These are phyloP conservation scores for Aspergillus saccharolyticus DNA, from an alignment of 495 filamentous ascomycete genomes.

Conservation along the genomic window DNA sequence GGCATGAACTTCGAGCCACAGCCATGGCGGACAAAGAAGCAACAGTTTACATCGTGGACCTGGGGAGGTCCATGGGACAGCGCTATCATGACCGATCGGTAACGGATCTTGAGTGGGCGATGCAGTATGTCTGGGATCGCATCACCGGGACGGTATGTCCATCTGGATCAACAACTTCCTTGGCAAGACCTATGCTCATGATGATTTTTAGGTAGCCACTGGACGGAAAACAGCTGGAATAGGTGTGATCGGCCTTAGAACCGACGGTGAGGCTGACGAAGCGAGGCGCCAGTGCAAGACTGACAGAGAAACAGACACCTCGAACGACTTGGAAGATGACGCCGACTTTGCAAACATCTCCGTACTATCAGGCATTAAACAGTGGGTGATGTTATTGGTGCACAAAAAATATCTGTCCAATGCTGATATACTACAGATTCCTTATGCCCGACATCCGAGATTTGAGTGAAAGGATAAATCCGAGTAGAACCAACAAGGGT, in stretches of 20 bases:
- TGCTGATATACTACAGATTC: slow-evolving; percentile 40
- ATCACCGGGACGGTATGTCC: slow-evolving; percentile 69
- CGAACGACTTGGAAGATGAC: slow-evolving; percentile 58
- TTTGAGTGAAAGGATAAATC: slow-evolving; percentile 56
- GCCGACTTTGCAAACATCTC: slow-evolving; percentile 74
- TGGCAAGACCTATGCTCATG: slow-evolving; percentile 10
- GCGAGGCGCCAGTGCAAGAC: not conserved
- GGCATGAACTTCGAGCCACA: slow-evolving; percentile 1
- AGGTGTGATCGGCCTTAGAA: slow-evolving; percentile 78
- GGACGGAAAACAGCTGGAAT: slow-evolving; percentile 75
- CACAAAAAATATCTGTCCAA: not conserved
- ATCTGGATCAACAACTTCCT: not conserved
- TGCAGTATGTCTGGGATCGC: slow-evolving; percentile 96
- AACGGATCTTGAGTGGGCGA: slow-evolving; percentile 81
- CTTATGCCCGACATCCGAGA: slow-evolving; percentile 63
- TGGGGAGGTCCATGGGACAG: slow-evolving; percentile 77
- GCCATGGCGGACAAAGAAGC: slow-evolving; percentile 92
- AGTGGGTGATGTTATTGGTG: slow-evolving; percentile 37
- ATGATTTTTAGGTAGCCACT: slow-evolving; percentile 57
- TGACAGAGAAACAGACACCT: slow-evolving; percentile 47
- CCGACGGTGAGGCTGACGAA: slow-evolving; percentile 50
- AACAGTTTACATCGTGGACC: slow-evolving; percentile 85
- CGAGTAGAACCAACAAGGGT: slow-evolving; percentile 65
- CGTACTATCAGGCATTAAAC: slow-evolving; percentile 64
- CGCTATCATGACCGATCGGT: slow-evolving; percentile 65